Conservation (phyloP, 257 asterid species). For the Fraxinus americana region DNA sequence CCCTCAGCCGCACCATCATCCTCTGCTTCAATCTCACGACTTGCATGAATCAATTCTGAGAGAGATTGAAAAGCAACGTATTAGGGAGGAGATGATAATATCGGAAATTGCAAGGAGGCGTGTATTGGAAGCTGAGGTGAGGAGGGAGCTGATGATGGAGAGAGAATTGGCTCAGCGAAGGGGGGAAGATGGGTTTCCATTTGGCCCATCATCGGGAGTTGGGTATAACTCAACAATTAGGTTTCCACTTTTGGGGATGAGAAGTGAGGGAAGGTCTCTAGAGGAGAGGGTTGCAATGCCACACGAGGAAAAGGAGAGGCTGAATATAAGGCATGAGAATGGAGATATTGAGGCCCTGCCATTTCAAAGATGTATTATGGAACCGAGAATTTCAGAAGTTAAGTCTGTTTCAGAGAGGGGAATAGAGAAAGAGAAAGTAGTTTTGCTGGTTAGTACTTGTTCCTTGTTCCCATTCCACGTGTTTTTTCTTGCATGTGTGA, state of each 20-base stretch:
- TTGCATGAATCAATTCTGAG: conserved; percentile 33
- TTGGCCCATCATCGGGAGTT: conserved; percentile 23
- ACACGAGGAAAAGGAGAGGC: conserved; percentile 29
- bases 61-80: conserved; percentile 55
- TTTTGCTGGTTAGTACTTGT: conserved; percentile 51
- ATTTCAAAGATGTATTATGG: conserved; percentile 34
- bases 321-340: conserved; percentile 26
- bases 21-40: conserved; percentile 21
- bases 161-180: conserved; percentile 38
- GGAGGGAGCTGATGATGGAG: conserved; percentile 58
- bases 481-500: not conserved
- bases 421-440: conserved; percentile 36
- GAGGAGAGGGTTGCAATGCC: conserved; percentile 37
- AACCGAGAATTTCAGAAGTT: conserved; percentile 33
- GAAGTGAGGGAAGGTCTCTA: conserved; percentile 33
- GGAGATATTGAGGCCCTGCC: conserved; percentile 32
- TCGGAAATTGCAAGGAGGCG: conserved; percentile 54
- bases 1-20: conserved; percentile 11
- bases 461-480: conserved; percentile 6
- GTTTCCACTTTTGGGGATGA: conserved; percentile 20
- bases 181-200: conserved; percentile 27
- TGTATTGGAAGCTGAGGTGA: conserved; percentile 59
- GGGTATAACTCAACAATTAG: conserved; percentile 25
- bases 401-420: conserved; percentile 21
- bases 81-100: conserved; percentile 57